Evolutionary conservation across 2,329 filamentous ascomycete species (phyloP).

Genomic region (Pseudogymnoascus sp.): DNA sequence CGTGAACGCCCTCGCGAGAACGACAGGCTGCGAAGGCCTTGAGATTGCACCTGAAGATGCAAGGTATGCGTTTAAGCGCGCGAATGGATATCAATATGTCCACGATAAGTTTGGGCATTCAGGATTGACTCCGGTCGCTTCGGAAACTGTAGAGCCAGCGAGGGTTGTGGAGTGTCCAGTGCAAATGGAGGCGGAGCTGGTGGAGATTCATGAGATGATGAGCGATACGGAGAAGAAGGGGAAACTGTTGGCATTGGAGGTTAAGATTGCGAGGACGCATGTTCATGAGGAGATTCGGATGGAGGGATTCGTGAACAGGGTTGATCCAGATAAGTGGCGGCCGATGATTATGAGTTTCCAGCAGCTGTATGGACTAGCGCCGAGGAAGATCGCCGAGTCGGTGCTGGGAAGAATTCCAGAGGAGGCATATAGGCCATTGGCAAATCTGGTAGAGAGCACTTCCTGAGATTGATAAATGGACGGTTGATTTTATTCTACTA

Average conservation of each 20-base stretch:
- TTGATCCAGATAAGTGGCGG: constrained; percentile 35
- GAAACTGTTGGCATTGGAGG: constrained; percentile 26
- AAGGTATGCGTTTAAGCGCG: constrained; percentile 24
- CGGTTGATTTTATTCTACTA: background rate
- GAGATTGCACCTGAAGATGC: constrained; percentile 11
- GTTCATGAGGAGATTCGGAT: constrained; percentile 28
- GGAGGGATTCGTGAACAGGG: constrained; percentile 30
- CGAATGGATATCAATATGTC: constrained; percentile 29
- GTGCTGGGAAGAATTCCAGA: constrained; percentile 25
- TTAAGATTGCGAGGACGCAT: constrained; percentile 30
- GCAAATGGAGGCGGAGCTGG: constrained; percentile 35
- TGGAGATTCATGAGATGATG: constrained; percentile 27
- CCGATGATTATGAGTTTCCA: constrained; percentile 38
- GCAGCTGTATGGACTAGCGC: constrained; percentile 33
- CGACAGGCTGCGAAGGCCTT: constrained; percentile 11
- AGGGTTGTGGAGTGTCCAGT: constrained; percentile 34
- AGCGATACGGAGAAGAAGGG: constrained; percentile 27
- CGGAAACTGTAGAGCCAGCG: constrained; percentile 27
- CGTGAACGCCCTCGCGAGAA: constrained; percentile 14
- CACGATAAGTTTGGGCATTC: constrained; percentile 32
- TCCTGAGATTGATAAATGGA: background rate
- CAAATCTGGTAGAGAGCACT: background rate
- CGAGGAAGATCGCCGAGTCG: constrained; percentile 20
- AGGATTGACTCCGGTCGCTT: constrained; percentile 28
- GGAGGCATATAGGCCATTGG: constrained; percentile 25